Percentiles rank a stretch among this genome's conserved stretches.
Evolutionary conservation across 2,329 filamentous ascomycete genomes (phyloP).

Genomic region (Sporothrix luriei): DNA sequence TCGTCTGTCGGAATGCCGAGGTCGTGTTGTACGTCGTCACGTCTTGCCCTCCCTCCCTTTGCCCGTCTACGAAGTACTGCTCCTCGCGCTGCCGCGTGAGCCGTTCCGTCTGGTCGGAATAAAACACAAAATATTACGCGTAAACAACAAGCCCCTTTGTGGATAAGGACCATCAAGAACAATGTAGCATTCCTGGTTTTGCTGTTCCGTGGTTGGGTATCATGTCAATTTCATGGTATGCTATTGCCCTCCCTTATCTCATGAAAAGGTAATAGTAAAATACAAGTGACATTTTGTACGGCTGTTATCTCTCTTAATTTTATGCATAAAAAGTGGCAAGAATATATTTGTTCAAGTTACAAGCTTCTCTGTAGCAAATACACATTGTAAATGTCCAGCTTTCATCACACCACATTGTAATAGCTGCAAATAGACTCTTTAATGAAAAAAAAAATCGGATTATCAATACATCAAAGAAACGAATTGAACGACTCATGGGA

Average conservation of each 20-base stretch:
- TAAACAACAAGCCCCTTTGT: not conserved
- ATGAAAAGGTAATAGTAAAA: not conserved
- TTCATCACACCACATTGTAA: no score
- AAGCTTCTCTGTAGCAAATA: no score
- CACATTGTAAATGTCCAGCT: no score
- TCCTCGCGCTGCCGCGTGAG: not conserved
- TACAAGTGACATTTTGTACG: no score
- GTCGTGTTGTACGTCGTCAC: not conserved
- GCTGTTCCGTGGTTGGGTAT: not conserved
- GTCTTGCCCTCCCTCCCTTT: not conserved
- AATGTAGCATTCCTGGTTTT: not conserved
- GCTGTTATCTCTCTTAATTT: no score
- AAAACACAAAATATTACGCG: not conserved
- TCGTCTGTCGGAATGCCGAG: not conserved
- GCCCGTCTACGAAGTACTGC: not conserved
- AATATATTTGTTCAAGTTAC: no score
- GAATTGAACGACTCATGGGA: not conserved
- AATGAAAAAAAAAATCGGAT: no score
- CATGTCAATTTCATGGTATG: not conserved
- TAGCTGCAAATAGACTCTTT: no score
- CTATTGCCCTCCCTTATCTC: not conserved
- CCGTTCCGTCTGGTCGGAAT: slow-evolving; percentile 4
- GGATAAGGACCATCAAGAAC: not conserved
- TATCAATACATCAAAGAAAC: not conserved
- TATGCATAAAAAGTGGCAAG: no score